phyloP scores from a whole-genome alignment of 495 filamentous ascomycete species.

The Annulohypoxylon maeteangense region DNA sequence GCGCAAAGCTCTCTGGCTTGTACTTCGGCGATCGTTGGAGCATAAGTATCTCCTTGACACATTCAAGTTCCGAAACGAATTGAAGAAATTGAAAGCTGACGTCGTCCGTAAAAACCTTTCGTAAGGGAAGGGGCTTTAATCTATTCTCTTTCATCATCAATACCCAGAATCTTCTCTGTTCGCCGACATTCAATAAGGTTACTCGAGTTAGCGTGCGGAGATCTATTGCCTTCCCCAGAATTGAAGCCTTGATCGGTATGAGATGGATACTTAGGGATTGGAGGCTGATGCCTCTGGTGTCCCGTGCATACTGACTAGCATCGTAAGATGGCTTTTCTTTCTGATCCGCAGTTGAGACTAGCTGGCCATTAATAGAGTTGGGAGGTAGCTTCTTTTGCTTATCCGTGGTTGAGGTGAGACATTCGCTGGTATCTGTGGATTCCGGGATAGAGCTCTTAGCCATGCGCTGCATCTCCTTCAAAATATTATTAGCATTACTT shows the following conservation, averaged over 20 bases:
- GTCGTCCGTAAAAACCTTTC: constrained; percentile 69
- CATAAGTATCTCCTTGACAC: constrained; percentile 66
- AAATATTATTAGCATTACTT: constrained; percentile 16
- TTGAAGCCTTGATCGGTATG: constrained; percentile 65
- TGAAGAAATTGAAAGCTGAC: constrained; percentile 63
- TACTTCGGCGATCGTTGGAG: constrained; percentile 63
- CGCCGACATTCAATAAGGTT: constrained; percentile 69
- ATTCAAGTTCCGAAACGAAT: constrained; percentile 60
- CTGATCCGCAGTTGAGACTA: not conserved
- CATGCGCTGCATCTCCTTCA: not conserved
- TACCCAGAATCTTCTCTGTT: constrained; percentile 67
- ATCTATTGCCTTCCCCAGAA: constrained; percentile 64
- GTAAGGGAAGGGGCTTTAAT: constrained; percentile 58
- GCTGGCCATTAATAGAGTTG: not conserved
- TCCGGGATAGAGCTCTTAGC: not conserved
- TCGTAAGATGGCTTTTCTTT: constrained; percentile 29
- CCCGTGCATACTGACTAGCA: constrained; percentile 63
- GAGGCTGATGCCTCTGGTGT: constrained; percentile 64
- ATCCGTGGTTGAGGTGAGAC: not conserved
- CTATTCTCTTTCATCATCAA: constrained; percentile 63
- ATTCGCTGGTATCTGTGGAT: not conserved
- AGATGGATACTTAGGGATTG: constrained; percentile 64
- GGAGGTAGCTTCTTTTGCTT: constrained; percentile 18
- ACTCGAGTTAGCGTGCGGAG: constrained; percentile 61
- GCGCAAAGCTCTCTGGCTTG: constrained; percentile 60